Evolutionary conservation across 2,329 filamentous ascomycete species (phyloP), one percentile per base, ranked within the genome.

Genomic region (Penicillium sp.): DNA sequence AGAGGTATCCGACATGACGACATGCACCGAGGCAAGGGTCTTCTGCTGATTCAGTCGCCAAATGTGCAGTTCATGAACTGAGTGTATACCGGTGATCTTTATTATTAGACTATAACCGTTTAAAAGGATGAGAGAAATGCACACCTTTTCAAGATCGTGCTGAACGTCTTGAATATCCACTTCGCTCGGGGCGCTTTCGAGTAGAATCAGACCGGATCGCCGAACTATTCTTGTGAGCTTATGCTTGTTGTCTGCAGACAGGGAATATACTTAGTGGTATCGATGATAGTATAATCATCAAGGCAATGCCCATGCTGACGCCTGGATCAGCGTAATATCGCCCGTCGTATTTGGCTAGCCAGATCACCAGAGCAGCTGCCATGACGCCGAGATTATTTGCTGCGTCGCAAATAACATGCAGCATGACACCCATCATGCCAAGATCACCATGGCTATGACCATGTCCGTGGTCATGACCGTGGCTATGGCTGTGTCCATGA

Each of bases 311-410:
- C 57, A 84, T 70, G 41, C 80, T 77, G 22, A 81, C 74, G 3
- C 72, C 80, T 0, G 84, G 84, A 54, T 89, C 84, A 4, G 80
- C 82, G 49, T 87, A 88, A 65, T 75, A 85, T 22, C 80, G 71
- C 3, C 61, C 68, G 1, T 74, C 67, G 18, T 74, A 77, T 18
- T 71, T 56, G 0, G 74, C 68, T 39, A 79, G 68, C 83, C 82
- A 86, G 57, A 88, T 82, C 20, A 85, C 69, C 2, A 81, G 53
- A 0, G 80, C 82, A 1, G 82, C 75, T 23, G 81, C 67, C 32
- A 87, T 85, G 42, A 89, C 83, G 7, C 82, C 83, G 8, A 87
- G 60, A 50, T 89, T 89, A 64, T 87, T 88, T 45, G 83, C 70
- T 4, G 82, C 81, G 52, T 89, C 84, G 20, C 82, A 80, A 2